Evolutionary conservation across 2,329 filamentous ascomycete genomes (phyloP).

Genomic region (Colletotrichum spaethianum): DNA sequence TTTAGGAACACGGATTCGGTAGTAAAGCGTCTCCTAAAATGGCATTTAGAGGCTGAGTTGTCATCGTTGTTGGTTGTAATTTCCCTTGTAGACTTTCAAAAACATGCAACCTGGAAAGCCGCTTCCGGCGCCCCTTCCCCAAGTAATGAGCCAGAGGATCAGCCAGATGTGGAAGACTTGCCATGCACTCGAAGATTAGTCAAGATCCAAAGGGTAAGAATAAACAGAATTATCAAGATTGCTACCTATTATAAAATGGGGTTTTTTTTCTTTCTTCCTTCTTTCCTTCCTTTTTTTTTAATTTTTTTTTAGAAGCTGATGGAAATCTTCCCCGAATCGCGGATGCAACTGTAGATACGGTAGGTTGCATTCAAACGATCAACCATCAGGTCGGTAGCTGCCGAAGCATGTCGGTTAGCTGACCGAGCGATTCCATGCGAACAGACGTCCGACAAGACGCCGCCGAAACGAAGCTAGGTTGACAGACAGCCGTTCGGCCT

Average conservation of each 20-base stretch:
- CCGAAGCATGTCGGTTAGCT: background rate
- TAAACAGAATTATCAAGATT: too few relatives aligned
- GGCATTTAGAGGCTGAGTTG: background rate
- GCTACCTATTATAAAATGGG: too few relatives aligned
- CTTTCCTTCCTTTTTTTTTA: too few relatives aligned
- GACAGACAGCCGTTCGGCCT: conserved; percentile 30
- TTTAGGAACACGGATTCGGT: background rate
- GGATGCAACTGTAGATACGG: background rate
- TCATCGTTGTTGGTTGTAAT: background rate
- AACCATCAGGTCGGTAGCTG: background rate
- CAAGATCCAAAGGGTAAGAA: background rate
- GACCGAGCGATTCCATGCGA: conserved; percentile 9
- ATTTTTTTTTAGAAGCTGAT: too few relatives aligned
- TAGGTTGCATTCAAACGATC: background rate
- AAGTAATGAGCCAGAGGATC: background rate
- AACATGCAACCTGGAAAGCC: background rate
- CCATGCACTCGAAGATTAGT: too few relatives aligned
- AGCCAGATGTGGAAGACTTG: background rate
- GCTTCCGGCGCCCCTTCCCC: too few relatives aligned
- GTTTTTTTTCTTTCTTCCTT: too few relatives aligned
- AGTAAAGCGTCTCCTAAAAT: background rate
- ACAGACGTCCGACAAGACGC: conserved; percentile 36
- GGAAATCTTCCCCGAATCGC: background rate
- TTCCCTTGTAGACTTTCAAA: background rate
- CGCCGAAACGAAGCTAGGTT: conserved; percentile 34